Base-by-base conservation (phyloP, 2,329 filamentous ascomycete species). In the Fusarium agapanthi region DNA sequence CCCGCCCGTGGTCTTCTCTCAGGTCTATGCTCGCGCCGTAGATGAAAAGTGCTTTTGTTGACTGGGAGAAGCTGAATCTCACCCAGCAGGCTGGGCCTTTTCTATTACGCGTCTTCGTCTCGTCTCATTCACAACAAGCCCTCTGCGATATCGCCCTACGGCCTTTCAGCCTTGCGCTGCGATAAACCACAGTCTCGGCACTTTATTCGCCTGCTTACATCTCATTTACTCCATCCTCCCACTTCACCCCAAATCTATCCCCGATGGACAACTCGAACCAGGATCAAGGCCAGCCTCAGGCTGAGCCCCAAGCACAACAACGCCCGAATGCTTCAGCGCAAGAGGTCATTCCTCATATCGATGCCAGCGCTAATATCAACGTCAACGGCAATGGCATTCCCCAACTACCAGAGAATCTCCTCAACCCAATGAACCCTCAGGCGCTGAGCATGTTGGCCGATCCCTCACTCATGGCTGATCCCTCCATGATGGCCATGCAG, bases 381-480 rank as follows among this genome's bases (percentile, higher is more conserved):
- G 66, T 61, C 30, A 63, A 72, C 61, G 66, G 57, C 51, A 74
- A 72, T 51, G 71, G 59, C 24, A 69, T 75, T 20, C 58, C 74
- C 22, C 78, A 73, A 22, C 65, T 78, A 38, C 48, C 72, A 48
- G 62, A 67, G 22, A 65, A 67, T 24, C 63, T 79, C 41, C 67
- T 76, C 57, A 61, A 61, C 38, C 74, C 75, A 24, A 59, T 74
- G 61, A 71, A 78, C 48, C 68, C 77, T 38, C 72, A 76, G 38
- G 70, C 73, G 26, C 67, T 80, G 70, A 66, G 61, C 59, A 67
- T 80, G 60, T 62, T 78, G 69, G 69, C 67, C 6, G 64, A 69
- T 58, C 75, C 75, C 40, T 64, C 73, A 30, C 76, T 80, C 53
- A 67, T 77, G 48, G 64, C 74, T 41, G 75, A 79, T 59, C 73